Base-by-base conservation (phyloP, 1,284 basidiomycete species). In the Puccinia novopanici region DNA sequence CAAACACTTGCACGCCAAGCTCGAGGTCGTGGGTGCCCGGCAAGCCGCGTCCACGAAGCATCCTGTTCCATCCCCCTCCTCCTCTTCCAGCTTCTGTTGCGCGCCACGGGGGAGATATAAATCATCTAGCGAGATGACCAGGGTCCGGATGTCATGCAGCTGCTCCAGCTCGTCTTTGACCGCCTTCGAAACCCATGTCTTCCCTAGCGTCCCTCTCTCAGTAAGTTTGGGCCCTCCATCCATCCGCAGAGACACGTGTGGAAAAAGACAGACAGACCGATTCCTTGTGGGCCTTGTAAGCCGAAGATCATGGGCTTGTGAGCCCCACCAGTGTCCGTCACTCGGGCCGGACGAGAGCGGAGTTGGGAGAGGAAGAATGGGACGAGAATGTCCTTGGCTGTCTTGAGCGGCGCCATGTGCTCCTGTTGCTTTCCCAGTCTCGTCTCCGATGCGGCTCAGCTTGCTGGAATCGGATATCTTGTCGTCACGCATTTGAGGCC, bases 1-100 rank as follows among this genome's bases (percentile, higher is more conserved):
- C n/a, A 2, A 71, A 70, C n/a, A 71, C 42, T 9, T 40, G 48
- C 27, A 17, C 45, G n/a, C 50, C 48, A 17, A 80, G 45, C 22
- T 45, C 27, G 22, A 84, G 50, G 79, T 86, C 86, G 76, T 86
- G 86, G 4, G 86, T 86, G 0, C 86, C 86, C 0, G 86, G 85
- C 2, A 84, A 85, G 13, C 86, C 86, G 59, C 85, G 84, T 65
- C 85, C 86, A 13, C 83, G 65, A 0, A 86, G 82, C n/a, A 86
- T 80, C 12, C 77, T 75, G 74, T 86, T 86, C 48, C 17, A 13
- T 45, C 82, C 59, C 3, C 83, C 84, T 86, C 54, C 8, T 67
- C 63, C 19, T 54, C n/a, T 55, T 70, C 48, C 9, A 80, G n/a
- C 30, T 37, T 54, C 37, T 61, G 30, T 63, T 80, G 77, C 2